A percentile compares a stretch with the other conserved stretches of the same genome.
Evolutionary conservation across 2,329 filamentous ascomycete genomes (phyloP).

Genomic region (Pseudocercospora pini-densiflorae): DNA sequence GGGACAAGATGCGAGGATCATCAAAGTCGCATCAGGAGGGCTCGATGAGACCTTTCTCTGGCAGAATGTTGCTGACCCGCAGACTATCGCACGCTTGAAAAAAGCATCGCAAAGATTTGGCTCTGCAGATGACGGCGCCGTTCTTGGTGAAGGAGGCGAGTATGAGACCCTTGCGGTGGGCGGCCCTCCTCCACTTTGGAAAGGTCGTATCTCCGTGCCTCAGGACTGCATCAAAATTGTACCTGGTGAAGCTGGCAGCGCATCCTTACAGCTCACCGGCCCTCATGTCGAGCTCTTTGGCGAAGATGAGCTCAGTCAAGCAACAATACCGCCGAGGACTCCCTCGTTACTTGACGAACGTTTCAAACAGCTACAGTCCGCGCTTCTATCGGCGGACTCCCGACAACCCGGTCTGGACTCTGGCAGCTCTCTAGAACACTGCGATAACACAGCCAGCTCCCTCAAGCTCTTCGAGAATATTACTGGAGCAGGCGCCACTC

Average conservation of each 20-base stretch:
- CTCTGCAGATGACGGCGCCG: constrained; percentile 65
- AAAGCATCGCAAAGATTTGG: constrained; percentile 71
- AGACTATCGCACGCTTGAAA: constrained; percentile 53
- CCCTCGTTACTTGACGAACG: constrained; percentile 70
- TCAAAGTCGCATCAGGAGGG: constrained; percentile 93
- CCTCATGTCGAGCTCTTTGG: constrained; percentile 52
- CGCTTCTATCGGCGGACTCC: background rate
- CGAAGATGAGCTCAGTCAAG: background rate
- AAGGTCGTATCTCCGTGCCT: constrained; percentile 67
- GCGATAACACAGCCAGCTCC: background rate
- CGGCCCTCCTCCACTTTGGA: constrained; percentile 76
- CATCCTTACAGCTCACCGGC: constrained; percentile 68
- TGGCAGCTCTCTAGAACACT: background rate
- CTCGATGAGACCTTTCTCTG: constrained; percentile 81
- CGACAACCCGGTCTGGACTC: background rate
- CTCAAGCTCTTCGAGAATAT: constrained; percentile 30
- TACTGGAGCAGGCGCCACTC: constrained; percentile 41
- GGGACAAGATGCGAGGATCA: constrained; percentile 83
- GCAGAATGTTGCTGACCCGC: constrained; percentile 70
- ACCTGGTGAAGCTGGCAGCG: constrained; percentile 74
- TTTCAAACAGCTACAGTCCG: constrained; percentile 51
- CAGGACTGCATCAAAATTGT: constrained; percentile 59
- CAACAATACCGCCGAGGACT: constrained; percentile 45
- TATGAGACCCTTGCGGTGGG: constrained; percentile 91
- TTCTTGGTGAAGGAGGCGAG: constrained; percentile 91